Evolutionary conservation across 2,329 filamentous ascomycete genomes (phyloP).

Genomic region (Didymella segeticola): DNA sequence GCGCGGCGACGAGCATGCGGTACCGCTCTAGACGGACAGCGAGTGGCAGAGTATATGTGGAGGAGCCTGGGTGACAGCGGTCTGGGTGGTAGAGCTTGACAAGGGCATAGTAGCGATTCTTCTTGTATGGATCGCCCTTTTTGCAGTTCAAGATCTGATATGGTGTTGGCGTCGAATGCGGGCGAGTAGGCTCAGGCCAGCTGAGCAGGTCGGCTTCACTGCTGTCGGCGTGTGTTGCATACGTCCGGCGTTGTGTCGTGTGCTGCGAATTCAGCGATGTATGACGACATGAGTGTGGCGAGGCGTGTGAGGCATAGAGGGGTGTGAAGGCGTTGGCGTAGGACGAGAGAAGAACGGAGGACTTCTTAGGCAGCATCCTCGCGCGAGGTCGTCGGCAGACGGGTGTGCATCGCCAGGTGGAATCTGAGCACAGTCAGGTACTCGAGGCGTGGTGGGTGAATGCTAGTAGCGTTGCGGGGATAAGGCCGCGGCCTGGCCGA

Average conservation of each 20-base stretch:
- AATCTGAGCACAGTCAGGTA: constrained; percentile 5
- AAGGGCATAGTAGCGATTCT: constrained; percentile 84
- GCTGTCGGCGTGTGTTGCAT: constrained; percentile 37
- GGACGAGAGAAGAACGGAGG: constrained; percentile 22
- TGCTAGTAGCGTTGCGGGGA: constrained; percentile 8
- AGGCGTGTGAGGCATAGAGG: constrained; percentile 22
- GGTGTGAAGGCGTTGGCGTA: constrained; percentile 28
- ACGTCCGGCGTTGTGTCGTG: constrained; percentile 27
- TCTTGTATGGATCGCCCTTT: constrained; percentile 74
- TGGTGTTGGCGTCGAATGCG: constrained; percentile 69
- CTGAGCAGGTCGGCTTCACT: constrained; percentile 30
- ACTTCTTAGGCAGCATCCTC: constrained; percentile 49
- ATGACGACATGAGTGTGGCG: constrained; percentile 51
- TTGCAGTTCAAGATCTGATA: constrained; percentile 82
- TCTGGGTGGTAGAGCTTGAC: constrained; percentile 98
- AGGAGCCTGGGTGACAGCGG: constrained; percentile 52
- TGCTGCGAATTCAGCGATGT: constrained; percentile 39
- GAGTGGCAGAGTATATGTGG: constrained; percentile 58
- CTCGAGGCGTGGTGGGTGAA: constrained; percentile 16
- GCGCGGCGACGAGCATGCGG: constrained; percentile 83
- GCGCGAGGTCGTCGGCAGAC: constrained; percentile 26
- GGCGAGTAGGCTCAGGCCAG: constrained; percentile 45
- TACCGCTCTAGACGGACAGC: constrained; percentile 83
- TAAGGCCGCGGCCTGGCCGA: constrained; percentile 3
- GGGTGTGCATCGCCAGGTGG: constrained; percentile 33